A percentile compares a stretch with the other conserved stretches of the same genome.
These are phyloP conservation scores for Curvularia verruculosa DNA, from an alignment of 2,329 filamentous ascomycete species.

Conservation along the genomic window DNA sequence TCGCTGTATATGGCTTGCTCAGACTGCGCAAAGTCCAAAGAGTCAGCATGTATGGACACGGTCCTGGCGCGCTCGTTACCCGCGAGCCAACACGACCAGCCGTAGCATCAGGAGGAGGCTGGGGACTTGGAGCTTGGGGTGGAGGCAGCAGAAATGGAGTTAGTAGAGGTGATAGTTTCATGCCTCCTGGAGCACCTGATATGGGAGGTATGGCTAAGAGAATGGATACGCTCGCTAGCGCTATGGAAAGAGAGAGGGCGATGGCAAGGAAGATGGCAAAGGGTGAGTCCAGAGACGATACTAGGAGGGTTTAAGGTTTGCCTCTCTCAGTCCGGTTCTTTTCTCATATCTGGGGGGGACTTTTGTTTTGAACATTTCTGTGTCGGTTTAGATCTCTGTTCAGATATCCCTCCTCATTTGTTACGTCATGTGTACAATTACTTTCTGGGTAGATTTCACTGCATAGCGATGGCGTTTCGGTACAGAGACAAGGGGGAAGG, in stretches of 20 bases:
- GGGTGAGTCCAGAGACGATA: slow-evolving; percentile 35
- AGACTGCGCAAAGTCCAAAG: slow-evolving; percentile 86
- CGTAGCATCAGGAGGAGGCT: slow-evolving; percentile 16
- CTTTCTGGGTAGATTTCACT: slow-evolving; percentile 4
- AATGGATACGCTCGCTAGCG: slow-evolving; percentile 30
- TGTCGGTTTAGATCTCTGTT: slow-evolving; percentile 27
- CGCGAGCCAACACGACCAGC: slow-evolving; percentile 14
- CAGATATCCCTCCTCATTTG: slow-evolving; percentile 27
- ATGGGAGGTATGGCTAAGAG: slow-evolving; percentile 26
- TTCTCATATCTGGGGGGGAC: neutral
- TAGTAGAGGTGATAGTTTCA: slow-evolving; percentile 22
- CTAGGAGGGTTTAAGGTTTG: slow-evolving; percentile 14
- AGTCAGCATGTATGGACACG: slow-evolving; percentile 78
- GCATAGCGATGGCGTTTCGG: slow-evolving; percentile 35
- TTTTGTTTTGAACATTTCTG: slow-evolving; percentile 1
- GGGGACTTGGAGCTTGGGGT: slow-evolving; percentile 40
- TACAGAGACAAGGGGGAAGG: neutral
- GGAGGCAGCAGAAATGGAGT: slow-evolving; percentile 34
- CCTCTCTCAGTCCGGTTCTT: neutral
- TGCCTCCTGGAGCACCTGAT: slow-evolving; percentile 25
- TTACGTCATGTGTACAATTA: slow-evolving; percentile 7
- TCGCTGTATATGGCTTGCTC: slow-evolving; percentile 81
- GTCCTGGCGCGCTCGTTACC: slow-evolving; percentile 27
- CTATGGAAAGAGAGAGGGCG: slow-evolving; percentile 37
- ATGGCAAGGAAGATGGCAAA: slow-evolving; percentile 37